Conservation (phyloP, 2,329 filamentous ascomycete genomes). For the Fusarium sacchari region DNA sequence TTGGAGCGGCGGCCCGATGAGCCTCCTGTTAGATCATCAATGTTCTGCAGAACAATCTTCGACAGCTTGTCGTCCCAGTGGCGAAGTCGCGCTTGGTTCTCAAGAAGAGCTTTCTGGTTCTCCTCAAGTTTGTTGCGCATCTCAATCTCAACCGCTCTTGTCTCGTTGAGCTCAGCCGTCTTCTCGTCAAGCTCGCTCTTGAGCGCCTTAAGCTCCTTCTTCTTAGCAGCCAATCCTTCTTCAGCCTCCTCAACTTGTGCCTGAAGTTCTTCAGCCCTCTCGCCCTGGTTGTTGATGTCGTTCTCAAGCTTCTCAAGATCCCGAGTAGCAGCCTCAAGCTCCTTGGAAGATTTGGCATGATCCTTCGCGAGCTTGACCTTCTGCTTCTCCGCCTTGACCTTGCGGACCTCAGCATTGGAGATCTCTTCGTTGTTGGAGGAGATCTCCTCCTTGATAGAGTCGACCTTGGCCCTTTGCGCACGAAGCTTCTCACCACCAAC, state of each 20-base stretch:
- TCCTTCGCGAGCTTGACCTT: conserved; percentile 88
- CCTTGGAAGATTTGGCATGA: conserved; percentile 78
- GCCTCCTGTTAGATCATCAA: conserved; percentile 71
- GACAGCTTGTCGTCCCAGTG: conserved; percentile 92
- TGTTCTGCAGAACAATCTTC: conserved; percentile 85
- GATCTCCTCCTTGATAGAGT: conserved; percentile 87
- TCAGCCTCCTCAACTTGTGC: conserved; percentile 83
- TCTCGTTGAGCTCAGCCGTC: conserved; percentile 86
- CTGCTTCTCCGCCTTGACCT: conserved; percentile 94
- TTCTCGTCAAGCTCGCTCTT: conserved; percentile 91
- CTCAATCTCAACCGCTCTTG: conserved; percentile 90
- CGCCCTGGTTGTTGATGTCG: conserved; percentile 81
- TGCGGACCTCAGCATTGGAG: conserved; percentile 86
- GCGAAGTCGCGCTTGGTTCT: conserved; percentile 84
- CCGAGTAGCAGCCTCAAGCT: conserved; percentile 74
- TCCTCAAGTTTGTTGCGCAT: conserved; percentile 99
- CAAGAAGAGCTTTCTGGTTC: conserved; percentile 85
- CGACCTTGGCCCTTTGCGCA: conserved; percentile 89
- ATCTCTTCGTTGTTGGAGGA: conserved; percentile 81
- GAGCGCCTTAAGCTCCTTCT: conserved; percentile 79
- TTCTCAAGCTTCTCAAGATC: conserved; percentile 83
- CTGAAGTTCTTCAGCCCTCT: conserved; percentile 77
- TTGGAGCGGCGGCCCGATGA: conserved; percentile 40
- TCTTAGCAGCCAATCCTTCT: conserved; percentile 79
- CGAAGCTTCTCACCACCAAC: conserved; percentile 93